Conservation (phyloP, 164 flowering plant genomes). For the Saururus chinensis region DNA sequence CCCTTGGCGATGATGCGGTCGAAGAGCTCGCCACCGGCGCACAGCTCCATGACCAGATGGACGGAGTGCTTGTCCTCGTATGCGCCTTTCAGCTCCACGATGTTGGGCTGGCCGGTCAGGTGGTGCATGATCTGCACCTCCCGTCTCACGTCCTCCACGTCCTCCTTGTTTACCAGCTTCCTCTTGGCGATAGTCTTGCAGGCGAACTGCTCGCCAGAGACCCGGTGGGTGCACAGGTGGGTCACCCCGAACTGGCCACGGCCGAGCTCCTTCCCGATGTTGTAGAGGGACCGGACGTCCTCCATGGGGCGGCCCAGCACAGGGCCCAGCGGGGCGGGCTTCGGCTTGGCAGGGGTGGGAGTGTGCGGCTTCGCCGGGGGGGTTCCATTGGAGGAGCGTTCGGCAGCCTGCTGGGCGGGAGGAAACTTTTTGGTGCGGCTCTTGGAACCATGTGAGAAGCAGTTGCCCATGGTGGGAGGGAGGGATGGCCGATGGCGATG, state of each 20-base stretch:
- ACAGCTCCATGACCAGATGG: constrained; percentile 29
- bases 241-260: constrained; percentile 32
- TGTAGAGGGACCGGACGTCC: constrained; percentile 10
- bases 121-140: constrained; percentile 35
- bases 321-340: constrained; percentile 3
- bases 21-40: constrained; percentile 30
- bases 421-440: not conserved
- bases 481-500: not conserved
- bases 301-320: constrained; percentile 15
- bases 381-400: not conserved
- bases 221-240: constrained; percentile 17
- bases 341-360: not conserved
- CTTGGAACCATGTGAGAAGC: constrained; percentile 5
- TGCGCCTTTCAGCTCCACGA: constrained; percentile 23
- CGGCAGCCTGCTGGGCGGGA: not conserved
- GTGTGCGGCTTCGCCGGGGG: not conserved
- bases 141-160: constrained; percentile 29
- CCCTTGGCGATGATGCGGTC: constrained; percentile 28
- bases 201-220: constrained; percentile 19
- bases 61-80: constrained; percentile 27
- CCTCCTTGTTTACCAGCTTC: constrained; percentile 21
- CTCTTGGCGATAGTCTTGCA: constrained; percentile 30
- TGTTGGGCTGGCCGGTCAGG: constrained; percentile 23
- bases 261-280: constrained; percentile 26
- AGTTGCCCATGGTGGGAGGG: constrained; percentile 9